Conservation (phyloP, 305 asterid species). For the Ruellia speciosa region DNA sequence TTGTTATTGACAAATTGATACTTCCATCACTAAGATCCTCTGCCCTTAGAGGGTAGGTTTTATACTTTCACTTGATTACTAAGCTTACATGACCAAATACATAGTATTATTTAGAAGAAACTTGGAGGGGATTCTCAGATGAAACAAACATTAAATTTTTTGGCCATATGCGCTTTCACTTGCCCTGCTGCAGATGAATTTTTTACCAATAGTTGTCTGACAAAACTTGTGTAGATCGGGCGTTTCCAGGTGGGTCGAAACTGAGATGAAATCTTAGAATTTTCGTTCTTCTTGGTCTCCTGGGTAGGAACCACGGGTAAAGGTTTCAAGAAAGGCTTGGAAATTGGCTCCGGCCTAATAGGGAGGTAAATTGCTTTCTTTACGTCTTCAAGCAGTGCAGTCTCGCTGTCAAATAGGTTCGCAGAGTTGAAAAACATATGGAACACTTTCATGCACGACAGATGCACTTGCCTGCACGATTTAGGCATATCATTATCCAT, state of each 20-base stretch:
- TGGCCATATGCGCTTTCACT: not conserved
- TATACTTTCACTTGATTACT: not conserved
- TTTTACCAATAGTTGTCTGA: constrained; percentile 3
- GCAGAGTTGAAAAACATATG: constrained; percentile 48
- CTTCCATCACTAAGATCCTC: no score
- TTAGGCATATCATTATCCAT: constrained; percentile 25
- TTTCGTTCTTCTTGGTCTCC: not conserved
- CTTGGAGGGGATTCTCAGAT: not conserved
- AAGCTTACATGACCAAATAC: not conserved
- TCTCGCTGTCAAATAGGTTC: constrained; percentile 38
- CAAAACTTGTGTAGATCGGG: constrained; percentile 2
- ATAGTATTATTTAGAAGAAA: no score
- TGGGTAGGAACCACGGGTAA: constrained; percentile 3
- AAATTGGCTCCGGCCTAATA: constrained; percentile 2
- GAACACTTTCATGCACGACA: constrained; percentile 43
- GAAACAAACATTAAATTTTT: constrained; percentile 13
- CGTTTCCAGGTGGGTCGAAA: not conserved
- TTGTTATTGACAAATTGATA: no score
- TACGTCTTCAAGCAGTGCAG: constrained; percentile 36
- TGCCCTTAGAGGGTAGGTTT: no score
- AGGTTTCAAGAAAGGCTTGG: constrained; percentile 21
- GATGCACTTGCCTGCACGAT: constrained; percentile 34
- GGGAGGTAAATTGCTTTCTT: constrained; percentile 44
- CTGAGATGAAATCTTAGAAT: constrained; percentile 8
- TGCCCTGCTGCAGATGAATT: not conserved